Percentiles rank a stretch among this genome's conserved stretches.
These are phyloP conservation scores for Rosa multiflora DNA, from an alignment of 306 rosid genomes.

Conservation along the genomic window DNA sequence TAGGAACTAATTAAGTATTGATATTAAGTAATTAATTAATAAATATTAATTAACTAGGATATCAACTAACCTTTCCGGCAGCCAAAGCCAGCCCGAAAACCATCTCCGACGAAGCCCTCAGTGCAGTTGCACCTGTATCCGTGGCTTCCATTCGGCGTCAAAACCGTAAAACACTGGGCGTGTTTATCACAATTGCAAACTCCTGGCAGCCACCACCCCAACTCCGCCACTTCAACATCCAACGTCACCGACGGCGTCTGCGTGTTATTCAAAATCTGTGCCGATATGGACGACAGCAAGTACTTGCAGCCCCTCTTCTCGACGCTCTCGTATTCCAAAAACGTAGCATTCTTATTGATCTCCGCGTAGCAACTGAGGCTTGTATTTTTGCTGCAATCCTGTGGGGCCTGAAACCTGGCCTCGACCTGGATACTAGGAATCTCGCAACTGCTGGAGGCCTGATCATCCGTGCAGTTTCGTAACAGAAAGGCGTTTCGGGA, in stretches of 20 bases:
- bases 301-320: conserved; percentile 31
- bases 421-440: conserved; percentile 52
- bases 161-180: conserved; percentile 45
- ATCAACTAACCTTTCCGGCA: conserved; percentile 78
- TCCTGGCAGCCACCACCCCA: conserved; percentile 88
- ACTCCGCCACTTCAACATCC: conserved; percentile 62
- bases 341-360: conserved; percentile 12
- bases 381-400: conserved; percentile 36
- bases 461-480: conserved; percentile 37
- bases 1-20: neutral
- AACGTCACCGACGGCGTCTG: conserved; percentile 40
- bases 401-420: conserved; percentile 45
- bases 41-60: neutral
- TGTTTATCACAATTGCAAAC: conserved; percentile 49
- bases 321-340: conserved; percentile 29
- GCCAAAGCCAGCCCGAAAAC: conserved; percentile 58
- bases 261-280: conserved; percentile 27
- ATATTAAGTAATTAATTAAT: conserved; percentile 1
- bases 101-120: conserved; percentile 67
- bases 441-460: conserved; percentile 36
- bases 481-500: conserved; percentile 63
- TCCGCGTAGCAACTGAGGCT: conserved; percentile 63
- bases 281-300: conserved; percentile 62
- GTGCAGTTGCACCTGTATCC: conserved; percentile 61
- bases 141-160: conserved; percentile 32